Evolutionary conservation across 116 monocot species (phyloP), one percentile per base, ranked within the genome.

Genomic region (Cymodocea nodosa): DNA sequence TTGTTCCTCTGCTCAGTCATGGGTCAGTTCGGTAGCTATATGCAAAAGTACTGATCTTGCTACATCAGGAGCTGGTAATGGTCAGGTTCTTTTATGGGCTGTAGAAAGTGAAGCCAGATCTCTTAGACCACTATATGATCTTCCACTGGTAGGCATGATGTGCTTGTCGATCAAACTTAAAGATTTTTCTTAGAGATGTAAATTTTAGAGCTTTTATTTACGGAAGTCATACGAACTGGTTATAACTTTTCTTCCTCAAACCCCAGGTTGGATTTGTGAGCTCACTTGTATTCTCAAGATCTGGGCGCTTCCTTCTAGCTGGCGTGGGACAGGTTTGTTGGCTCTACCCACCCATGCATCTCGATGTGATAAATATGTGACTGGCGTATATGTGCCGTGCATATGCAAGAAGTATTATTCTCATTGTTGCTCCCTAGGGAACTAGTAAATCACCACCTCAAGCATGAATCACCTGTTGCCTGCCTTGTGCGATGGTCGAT

Each of bases 61-160:
- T 70, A 92, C 92, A 67, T 92, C 92, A 39, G 98, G 92, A 69
- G 92, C 98, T 77, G 98, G 76, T 37, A 98, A 92, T 84, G 98
- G 92, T 60, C 19, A 58, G 5, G 75, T 98, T 78, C 78, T 79
- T 60, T 58, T 98, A 22, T 98, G 98, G 98, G 66, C 75, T 60
- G 73, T 92, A 64, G 77, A 84, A 73, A 81, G 71, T 73, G 92
- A 95, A 39, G 60, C 80, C 16, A 82, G 73, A 71, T 78, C 68
- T 52, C 79, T 98, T 70, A 77, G 64, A 35, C 84, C 92, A 20
- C 75, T 98, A 52, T 81, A 78, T 78, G 62, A 69, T 75, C 84
- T 77, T 65, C 76, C 84, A 18, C 66, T 89, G 84, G 98, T 98
- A 92, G 68, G 53, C 1, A 52, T 35, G 12, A 30, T 30, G 30